Base-by-base conservation (phyloP, 2,329 filamentous ascomycete species). In the Fusarium ambrosium region DNA sequence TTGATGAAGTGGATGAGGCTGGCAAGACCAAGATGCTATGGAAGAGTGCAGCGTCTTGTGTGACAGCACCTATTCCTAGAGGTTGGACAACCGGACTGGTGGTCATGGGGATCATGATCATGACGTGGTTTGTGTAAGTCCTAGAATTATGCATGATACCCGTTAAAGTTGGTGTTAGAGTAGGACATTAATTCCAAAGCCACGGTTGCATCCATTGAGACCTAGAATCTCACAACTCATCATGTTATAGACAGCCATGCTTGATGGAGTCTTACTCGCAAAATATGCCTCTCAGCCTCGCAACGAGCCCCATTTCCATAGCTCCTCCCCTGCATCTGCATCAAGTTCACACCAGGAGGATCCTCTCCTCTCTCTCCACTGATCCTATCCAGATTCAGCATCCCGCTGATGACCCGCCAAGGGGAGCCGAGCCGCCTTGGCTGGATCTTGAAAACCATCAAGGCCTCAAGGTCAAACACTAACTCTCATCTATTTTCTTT, bases 1-100 rank as follows among this genome's bases (percentile, higher is more conserved):
- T 83, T 58, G 82, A 84, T 61, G 77, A 82, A 36, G 81, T 81
- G 13, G 64, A 76, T 18, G 79, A 80, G 55, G 65, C 66, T 16
- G 79, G 81, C 20, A 67, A 63, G 32, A 53, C 71, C 18, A 72
- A 72, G 34, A 66, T 80, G 59, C 66, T 80, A 18, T 79, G 74
- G 73, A 77, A 79, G 43, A 79, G 76, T 41, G 71, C 74, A 39
- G 77, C 75, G n/a, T 41, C 76, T 24, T 64, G 69, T 16, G 60
- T 63, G 41, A 22, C 64, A 9, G 13, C 18, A 6, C 41, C 37
- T 10, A 24, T 62, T 11, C 34, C 36, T 9, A 48, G 20, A n/a
- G 24, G 27, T 39, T 68, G 63, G 59, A 51, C 63, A 36, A 34
- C 41, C 10, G 29, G 48, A 6, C 48, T 18, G 7, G 29, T 43